These are phyloP conservation scores for Suhomyces kilbournensis DNA, from an alignment of 805 yeast genomes.

Conservation along the genomic window DNA sequence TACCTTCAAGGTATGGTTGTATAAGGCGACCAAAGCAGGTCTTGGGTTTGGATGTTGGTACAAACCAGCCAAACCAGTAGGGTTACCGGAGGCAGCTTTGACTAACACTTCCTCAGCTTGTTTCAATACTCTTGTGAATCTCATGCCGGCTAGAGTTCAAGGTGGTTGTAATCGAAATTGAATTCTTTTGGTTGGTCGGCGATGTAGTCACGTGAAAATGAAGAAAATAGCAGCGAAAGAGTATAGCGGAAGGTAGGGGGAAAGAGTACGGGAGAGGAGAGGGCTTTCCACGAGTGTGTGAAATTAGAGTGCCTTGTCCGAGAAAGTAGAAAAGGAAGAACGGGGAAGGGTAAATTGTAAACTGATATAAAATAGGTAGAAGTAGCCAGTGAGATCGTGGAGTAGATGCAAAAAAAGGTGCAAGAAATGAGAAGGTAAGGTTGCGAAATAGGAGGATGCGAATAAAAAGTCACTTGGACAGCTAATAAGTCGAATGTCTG, in stretches of 20 bases:
- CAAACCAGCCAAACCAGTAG: constrained; percentile 80
- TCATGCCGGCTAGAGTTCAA: constrained; percentile 23
- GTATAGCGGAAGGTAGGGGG: not conserved
- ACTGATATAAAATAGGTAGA: too few relatives aligned
- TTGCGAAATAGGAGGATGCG: too few relatives aligned
- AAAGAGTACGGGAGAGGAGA: too few relatives aligned
- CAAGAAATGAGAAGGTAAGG: too few relatives aligned
- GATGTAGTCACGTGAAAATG: not conserved
- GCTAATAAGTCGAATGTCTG: too few relatives aligned
- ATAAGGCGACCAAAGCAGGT: constrained; percentile 69
- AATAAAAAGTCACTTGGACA: too few relatives aligned
- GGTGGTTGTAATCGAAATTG: not conserved
- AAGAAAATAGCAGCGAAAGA: not conserved
- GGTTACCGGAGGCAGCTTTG: constrained; percentile 59
- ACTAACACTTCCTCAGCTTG: constrained; percentile 54
- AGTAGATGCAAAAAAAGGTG: too few relatives aligned
- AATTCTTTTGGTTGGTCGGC: constrained; percentile 8
- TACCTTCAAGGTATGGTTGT: constrained; percentile 62
- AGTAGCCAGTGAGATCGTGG: too few relatives aligned
- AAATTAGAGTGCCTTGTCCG: too few relatives aligned
- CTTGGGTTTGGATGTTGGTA: constrained; percentile 80
- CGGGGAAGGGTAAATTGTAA: too few relatives aligned
- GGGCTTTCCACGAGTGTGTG: too few relatives aligned
- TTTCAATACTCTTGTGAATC: constrained; percentile 40
- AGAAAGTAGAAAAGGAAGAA: too few relatives aligned